Percentiles rank a stretch among this genome's conserved stretches.
phyloP scores from a whole-genome alignment of 73 alveolate genomes.

The Paramecium sonneborni region DNA sequence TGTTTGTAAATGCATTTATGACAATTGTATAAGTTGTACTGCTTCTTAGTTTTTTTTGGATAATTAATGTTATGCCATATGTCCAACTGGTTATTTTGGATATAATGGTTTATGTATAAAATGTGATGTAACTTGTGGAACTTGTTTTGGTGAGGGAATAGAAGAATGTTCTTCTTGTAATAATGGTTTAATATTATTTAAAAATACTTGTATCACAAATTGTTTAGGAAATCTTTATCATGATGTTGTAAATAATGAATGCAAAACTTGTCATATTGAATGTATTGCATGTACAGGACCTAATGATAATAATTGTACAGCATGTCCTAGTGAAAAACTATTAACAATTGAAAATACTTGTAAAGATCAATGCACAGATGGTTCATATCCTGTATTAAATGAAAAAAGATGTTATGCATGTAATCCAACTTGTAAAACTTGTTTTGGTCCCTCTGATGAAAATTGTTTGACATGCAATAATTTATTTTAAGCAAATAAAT shows the following conservation, averaged over 20 bases:
- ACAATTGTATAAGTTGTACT: background rate
- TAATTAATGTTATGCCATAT: background rate
- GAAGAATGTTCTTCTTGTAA: background rate
- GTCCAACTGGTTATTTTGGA: background rate
- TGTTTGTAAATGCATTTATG: background rate
- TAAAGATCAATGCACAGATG: background rate
- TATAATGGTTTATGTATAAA: background rate
- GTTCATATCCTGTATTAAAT: background rate
- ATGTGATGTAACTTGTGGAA: background rate
- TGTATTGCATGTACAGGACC: background rate
- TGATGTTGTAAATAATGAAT: background rate
- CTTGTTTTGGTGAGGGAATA: background rate
- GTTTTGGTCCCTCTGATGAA: background rate
- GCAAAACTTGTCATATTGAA: background rate
- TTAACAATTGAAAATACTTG: background rate
- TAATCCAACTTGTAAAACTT: background rate
- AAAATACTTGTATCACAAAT: background rate
- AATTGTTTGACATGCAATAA: background rate
- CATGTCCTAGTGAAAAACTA: background rate
- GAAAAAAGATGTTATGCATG: background rate
- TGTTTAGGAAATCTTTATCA: background rate
- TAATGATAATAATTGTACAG: background rate
- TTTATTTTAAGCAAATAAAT: background rate
- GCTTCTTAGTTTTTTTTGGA: background rate
- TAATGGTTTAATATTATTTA: background rate